Base-by-base conservation (phyloP, 1,284 basidiomycete genomes). In the Volvariella volvacea region DNA sequence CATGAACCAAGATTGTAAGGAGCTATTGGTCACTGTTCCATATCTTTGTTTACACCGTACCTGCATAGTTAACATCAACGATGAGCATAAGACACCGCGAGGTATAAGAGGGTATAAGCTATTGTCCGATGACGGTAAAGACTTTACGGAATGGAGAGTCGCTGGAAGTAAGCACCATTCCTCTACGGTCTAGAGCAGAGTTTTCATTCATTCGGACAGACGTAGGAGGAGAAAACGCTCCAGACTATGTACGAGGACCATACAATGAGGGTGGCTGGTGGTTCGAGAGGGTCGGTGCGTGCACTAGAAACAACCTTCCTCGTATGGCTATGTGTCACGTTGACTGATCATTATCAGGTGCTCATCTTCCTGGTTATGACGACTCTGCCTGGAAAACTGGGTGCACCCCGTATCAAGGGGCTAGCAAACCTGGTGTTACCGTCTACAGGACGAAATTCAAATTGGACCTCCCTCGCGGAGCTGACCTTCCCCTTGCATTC, bases 221-320 rank as follows among this genome's bases (percentile, higher is more conserved):
- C 41, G 48, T 65, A 30, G 62, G 62, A 3, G 60, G 60, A 3
- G 62, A 65, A 38, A 55, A 62, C 44, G 60, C 61, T 4, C 63
- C 62, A 3, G 63, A 65, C 42, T 37, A 54, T 28, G 61, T 69
- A 3, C 64, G 74, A 10, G 67, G 71, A 2, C 63, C 69, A 1
- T 66, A 73, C 38, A 76, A 77, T 51, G 74, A 75, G 53, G 74
- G 74, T 4, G 76, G 76, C 0, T 65, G 73, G 44, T 70, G 65
- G 52, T 73, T 66, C 31, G 75, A 78, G 51, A 67, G 74, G 14
- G 50, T 62, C 39, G 73, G 73, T 54, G 62, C 55, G 68, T n/a
- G n/a, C n/a, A n/a, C n/a, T 43, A 15, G 20, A 4, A 20, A 14
- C 22, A 3, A 15, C 12, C 38, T 15, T 17, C 6, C 17, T 8